Conservation (phyloP, 2,329 filamentous ascomycete species). For the Rhynchosporium graminicola region DNA sequence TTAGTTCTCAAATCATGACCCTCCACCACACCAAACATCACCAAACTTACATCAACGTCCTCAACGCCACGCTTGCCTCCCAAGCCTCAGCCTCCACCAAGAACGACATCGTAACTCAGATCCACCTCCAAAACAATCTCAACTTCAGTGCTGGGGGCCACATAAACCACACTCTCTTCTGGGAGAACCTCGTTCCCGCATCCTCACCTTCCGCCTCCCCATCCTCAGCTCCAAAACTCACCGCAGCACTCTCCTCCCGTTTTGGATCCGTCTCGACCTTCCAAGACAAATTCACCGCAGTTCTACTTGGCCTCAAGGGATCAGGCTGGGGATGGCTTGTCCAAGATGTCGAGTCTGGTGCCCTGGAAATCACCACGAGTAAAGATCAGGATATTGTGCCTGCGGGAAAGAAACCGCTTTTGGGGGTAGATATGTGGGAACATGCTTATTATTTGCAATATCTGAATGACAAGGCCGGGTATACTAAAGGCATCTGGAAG, state of each 20-base stretch:
- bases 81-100: conserved; percentile 57
- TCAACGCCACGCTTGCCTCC: conserved; percentile 66
- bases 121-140: conserved; percentile 69
- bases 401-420: conserved; percentile 64
- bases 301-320: conserved; percentile 73
- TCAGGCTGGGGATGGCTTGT: conserved; percentile 90
- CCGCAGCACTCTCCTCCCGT: conserved; percentile 59
- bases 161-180: conserved; percentile 92
- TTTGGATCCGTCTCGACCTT: conserved; percentile 72
- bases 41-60: conserved; percentile 74
- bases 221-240: conserved; percentile 57
- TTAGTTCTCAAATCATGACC: conserved; percentile 78
- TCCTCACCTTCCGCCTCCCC: conserved; percentile 58
- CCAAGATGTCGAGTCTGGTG: conserved; percentile 58
- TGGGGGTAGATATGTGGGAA: conserved; percentile 91
- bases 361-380: conserved; percentile 73
- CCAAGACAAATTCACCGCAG: conserved; percentile 63
- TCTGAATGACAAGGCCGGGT: conserved; percentile 72
- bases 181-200: conserved; percentile 74
- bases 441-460: conserved; percentile 91
- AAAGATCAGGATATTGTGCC: conserved; percentile 83
- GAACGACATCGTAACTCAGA: conserved; percentile 62
- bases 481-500: conserved; percentile 76
- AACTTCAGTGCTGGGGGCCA: conserved; percentile 91
- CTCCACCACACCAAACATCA: conserved; percentile 80